Evolutionary conservation across 495 filamentous ascomycete genomes (phyloP).

Genomic region (Talaromyces stipitatus): DNA sequence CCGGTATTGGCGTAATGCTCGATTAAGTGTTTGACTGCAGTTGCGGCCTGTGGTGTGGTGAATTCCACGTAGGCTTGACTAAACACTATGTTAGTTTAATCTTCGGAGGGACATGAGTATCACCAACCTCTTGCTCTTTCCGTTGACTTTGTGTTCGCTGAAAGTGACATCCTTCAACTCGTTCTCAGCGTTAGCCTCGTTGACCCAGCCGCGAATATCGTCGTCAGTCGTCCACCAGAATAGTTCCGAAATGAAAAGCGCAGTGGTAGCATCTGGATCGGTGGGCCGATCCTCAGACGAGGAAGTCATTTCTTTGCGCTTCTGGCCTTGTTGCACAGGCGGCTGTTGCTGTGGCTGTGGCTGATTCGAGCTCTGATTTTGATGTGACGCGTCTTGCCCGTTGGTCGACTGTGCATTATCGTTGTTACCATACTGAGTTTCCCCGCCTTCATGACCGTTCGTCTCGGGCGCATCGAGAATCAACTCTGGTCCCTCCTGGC

Average conservation of each 20-base stretch:
- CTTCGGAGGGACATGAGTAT: background rate
- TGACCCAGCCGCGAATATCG: slow-evolving; percentile 83
- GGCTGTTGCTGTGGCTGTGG: slow-evolving; percentile 12
- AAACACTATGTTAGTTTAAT: slow-evolving; percentile 7
- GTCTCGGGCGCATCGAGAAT: slow-evolving; percentile 32
- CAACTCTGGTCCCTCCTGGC: slow-evolving; percentile 39
- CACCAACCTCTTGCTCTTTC: slow-evolving; percentile 94
- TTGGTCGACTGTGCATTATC: slow-evolving; percentile 13
- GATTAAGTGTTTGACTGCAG: slow-evolving; percentile 75
- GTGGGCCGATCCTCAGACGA: slow-evolving; percentile 62
- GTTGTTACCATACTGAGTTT: slow-evolving; percentile 14
- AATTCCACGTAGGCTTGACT: slow-evolving; percentile 93
- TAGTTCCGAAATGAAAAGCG: slow-evolving; percentile 78
- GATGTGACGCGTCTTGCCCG: background rate
- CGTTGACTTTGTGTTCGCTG: slow-evolving; percentile 97
- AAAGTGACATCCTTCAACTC: slow-evolving; percentile 92
- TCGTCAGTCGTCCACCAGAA: slow-evolving; percentile 98
- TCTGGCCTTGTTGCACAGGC: slow-evolving; percentile 55
- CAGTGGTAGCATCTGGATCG: slow-evolving; percentile 76
- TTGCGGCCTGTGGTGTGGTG: slow-evolving; percentile 73
- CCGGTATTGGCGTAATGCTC: slow-evolving; percentile 49
- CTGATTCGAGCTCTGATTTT: slow-evolving; percentile 7
- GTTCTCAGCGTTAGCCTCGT: slow-evolving; percentile 64
- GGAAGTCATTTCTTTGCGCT: slow-evolving; percentile 56
- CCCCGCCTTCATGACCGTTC: slow-evolving; percentile 12